These are phyloP conservation scores for Tubosaeta sp. DNA, from an alignment of 768 basidiomycete species.

Conservation along the genomic window DNA sequence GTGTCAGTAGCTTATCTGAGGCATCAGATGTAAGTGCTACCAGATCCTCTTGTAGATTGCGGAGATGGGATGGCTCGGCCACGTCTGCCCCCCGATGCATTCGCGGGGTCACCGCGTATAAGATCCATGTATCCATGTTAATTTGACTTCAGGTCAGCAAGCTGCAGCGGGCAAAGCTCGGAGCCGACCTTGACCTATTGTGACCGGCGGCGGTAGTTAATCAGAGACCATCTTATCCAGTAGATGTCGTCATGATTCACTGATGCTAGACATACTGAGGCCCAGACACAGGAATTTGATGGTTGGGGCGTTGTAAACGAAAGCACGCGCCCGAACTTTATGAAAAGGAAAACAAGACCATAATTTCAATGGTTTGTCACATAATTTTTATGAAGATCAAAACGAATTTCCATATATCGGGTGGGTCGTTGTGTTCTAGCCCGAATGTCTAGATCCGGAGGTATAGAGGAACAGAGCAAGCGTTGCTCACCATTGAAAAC, in stretches of 20 bases:
- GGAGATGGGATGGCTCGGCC: not conserved
- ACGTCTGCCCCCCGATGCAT: not conserved
- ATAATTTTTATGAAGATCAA: not conserved
- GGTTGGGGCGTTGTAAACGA: not conserved
- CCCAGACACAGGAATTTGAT: not conserved
- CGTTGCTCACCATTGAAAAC: not conserved
- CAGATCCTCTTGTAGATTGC: not conserved
- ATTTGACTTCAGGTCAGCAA: not conserved
- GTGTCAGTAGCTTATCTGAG: not conserved
- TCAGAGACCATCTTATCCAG: not conserved
- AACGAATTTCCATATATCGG: not conserved
- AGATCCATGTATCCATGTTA: not conserved
- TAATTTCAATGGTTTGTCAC: not conserved
- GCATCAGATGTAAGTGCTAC: not conserved
- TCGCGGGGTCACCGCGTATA: not conserved
- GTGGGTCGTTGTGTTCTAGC: not conserved
- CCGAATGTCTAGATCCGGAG: not conserved
- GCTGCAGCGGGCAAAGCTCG: not conserved
- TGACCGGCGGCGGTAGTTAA: not conserved
- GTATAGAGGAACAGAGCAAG: not conserved
- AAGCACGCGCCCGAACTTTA: not conserved
- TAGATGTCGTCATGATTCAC: not conserved
- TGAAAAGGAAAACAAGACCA: not conserved
- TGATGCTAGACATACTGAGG: not conserved
- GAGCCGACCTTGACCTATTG: slow-evolving; percentile 1